These are phyloP conservation scores for Samsoniella hepiali DNA, from an alignment of 2,329 filamentous ascomycete species.

Conservation along the genomic window DNA sequence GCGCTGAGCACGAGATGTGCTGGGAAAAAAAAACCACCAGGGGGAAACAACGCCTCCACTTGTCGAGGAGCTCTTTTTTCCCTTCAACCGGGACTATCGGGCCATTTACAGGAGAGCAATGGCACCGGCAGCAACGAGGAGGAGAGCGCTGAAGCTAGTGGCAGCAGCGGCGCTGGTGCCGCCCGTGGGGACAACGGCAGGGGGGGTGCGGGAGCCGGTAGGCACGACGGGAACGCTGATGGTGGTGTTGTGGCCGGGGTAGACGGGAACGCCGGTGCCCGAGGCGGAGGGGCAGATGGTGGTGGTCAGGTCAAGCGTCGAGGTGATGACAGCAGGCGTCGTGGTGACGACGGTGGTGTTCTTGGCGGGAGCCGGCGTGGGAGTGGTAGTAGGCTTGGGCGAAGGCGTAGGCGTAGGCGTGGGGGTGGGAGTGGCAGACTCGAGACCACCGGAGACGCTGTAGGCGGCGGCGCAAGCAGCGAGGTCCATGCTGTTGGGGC, in stretches of 20 bases:
- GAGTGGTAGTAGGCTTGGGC: constrained; percentile 30
- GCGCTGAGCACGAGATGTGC: constrained; percentile 25
- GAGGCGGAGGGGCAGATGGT: constrained; percentile 27
- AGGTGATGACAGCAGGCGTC: constrained; percentile 21
- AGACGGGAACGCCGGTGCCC: constrained; percentile 29
- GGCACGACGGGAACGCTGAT: constrained; percentile 25
- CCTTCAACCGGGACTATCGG: background rate
- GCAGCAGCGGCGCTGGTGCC: constrained; percentile 29
- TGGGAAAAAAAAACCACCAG: constrained; percentile 9
- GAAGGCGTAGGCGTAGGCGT: constrained; percentile 31
- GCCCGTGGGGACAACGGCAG: constrained; percentile 25
- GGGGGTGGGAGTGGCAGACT: constrained; percentile 35
- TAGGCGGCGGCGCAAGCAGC: constrained; percentile 53
- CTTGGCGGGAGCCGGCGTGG: constrained; percentile 28
- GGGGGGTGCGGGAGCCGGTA: constrained; percentile 21
- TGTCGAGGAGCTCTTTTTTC: constrained; percentile 23
- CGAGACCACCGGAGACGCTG: constrained; percentile 45
- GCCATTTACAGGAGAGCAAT: constrained; percentile 34
- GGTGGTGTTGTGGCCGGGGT: constrained; percentile 34
- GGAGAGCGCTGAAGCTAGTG: constrained; percentile 35
- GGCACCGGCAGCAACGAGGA: constrained; percentile 35
- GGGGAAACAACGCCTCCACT: constrained; percentile 25
- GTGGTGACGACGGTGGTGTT: constrained; percentile 19
- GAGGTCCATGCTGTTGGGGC: constrained; percentile 53
- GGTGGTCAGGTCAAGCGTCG: constrained; percentile 27